These are phyloP conservation scores for Nannizzia gypsea DNA, from an alignment of 2,329 filamentous ascomycete species.

Conservation along the genomic window DNA sequence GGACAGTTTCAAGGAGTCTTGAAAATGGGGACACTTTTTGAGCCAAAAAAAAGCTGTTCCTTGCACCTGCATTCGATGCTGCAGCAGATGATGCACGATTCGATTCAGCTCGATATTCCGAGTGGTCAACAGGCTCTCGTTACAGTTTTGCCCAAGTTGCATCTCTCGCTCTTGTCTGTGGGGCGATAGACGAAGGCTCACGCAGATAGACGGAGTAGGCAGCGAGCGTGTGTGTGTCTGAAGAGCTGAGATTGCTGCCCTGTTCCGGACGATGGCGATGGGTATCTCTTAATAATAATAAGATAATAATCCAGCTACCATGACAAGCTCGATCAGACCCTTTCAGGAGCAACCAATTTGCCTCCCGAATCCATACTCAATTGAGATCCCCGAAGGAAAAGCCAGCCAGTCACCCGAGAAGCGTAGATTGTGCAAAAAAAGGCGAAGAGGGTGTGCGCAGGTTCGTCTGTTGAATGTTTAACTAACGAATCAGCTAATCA, in stretches of 20 bases:
- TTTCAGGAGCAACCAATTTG: not conserved
- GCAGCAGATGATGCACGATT: constrained; percentile 1
- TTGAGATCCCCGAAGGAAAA: not conserved
- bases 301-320: too few species aligned
- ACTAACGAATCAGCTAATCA: constrained; percentile 3
- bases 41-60: not conserved
- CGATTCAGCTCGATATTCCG: not conserved
- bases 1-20: not conserved
- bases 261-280: not conserved
- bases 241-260: too few species aligned
- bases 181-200: not conserved
- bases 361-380: not conserved
- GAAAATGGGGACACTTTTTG: not conserved
- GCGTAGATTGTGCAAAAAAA: not conserved
- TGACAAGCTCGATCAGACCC: not conserved
- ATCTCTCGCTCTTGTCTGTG: not conserved
- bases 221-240: not conserved
- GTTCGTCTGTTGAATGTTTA: not conserved
- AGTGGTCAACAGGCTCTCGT: not conserved
- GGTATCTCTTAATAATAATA: not conserved
- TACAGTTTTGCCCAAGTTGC: not conserved
- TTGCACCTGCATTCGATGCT: not conserved
- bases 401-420: not conserved
- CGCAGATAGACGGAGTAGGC: not conserved
- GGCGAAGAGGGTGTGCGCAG: not conserved